Evolutionary conservation across 1,139 yeast genomes (phyloP), one percentile per base, ranked within the genome.

Genomic region (Suhomyces taliae): DNA sequence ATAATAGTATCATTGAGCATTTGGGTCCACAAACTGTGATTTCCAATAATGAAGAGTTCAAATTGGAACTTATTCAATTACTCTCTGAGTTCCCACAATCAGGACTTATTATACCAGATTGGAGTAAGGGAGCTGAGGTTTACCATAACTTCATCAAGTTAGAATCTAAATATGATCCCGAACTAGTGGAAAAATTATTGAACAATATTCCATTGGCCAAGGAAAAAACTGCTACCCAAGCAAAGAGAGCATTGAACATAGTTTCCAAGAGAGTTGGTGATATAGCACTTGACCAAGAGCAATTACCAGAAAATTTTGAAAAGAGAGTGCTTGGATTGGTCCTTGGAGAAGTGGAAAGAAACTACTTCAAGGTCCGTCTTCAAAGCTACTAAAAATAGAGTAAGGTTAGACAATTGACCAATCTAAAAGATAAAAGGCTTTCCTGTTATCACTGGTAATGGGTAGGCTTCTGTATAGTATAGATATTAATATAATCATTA

Each of bases 11-110:
- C 5, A 59, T 82, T 3, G 59, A 68, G 4, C 64, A 73, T 12
- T 85, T 90, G 36, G 97, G 93, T 0, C 97, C 98, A 9, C 58
- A 65, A 39, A 75, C 82, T 27, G 77, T 85, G 31, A 76, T 87
- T 29, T 69, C 77, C 11, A 69, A 76, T 47, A 67, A 73, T 8
- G 58, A 64, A 11, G 48, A 44, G n/a, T 47, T 43, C 31, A 48
- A 34, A 27, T 11, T 14, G 27, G 55, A 56, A 12, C 66, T 89
- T 11, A 57, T 65, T 11, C 61, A 59, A 0, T 57, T 88, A 6
- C 61, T 85, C 36, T 46, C 62, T 1, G 54, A 66, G 54, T 79
- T 87, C 61, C 83, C 85, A 6, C 66, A 69, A 43, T 46, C 50
- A 6, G 74, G 76, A 3, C 54, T 56, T 12, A 63, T 69, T 3